A percentile compares a stretch with the other conserved stretches of the same genome.
Evolutionary conservation across 352 stramenopile species (phyloP).

Genomic region (Lagenidium giganteum): DNA sequence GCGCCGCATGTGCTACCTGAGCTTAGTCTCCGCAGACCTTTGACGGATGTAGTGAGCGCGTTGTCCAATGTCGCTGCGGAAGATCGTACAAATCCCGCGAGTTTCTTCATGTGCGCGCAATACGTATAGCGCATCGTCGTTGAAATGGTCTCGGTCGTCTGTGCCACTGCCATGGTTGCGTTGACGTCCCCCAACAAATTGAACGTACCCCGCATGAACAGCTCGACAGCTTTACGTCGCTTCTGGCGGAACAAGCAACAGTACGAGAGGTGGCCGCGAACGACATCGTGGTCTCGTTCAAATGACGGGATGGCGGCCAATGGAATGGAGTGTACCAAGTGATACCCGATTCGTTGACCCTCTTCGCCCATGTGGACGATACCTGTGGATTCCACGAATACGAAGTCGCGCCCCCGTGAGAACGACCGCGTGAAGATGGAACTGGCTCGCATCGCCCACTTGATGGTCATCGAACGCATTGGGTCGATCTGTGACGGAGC

Average conservation of each 20-base stretch:
- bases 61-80: no score
- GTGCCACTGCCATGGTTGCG: conserved; percentile 33
- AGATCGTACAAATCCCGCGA: no score
- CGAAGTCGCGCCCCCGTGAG: conserved; percentile 28
- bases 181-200: conserved; percentile 35
- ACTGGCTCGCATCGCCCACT: conserved; percentile 29
- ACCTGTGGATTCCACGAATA: conserved; percentile 31
- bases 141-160: no score
- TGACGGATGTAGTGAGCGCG: no score
- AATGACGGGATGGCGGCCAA: conserved; percentile 7
- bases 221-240: conserved; percentile 34
- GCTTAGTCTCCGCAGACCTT: no score
- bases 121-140: conserved; percentile 40
- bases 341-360: conserved; percentile 27
- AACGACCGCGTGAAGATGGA: conserved; percentile 10
- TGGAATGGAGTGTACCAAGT: conserved; percentile 26
- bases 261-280: conserved; percentile 7
- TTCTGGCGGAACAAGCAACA: conserved; percentile 54
- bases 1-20: no score
- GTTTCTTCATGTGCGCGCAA: conserved; percentile 69
- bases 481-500: conserved; percentile 22
- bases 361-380: conserved; percentile 9
- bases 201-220: conserved; percentile 56
- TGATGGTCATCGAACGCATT: conserved; percentile 43
- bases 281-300: no score